Evolutionary conservation across 139 green algal species (phyloP).

Genomic region (Asterochloris erici): DNA sequence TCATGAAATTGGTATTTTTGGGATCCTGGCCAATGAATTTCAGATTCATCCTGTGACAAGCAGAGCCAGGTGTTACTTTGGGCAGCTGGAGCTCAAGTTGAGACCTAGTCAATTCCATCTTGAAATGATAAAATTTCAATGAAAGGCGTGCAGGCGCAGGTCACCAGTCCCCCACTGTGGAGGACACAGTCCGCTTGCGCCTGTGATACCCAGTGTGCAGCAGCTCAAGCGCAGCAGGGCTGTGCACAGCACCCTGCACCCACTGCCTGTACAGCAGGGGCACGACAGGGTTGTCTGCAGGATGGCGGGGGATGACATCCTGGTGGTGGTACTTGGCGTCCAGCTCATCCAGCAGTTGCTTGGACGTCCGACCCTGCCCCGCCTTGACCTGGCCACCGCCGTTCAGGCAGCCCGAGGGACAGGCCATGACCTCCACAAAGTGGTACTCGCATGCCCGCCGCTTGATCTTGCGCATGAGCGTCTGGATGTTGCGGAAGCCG

Average conservation of each 20-base stretch:
- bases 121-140: no score
- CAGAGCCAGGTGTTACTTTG: no score
- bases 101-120: no score
- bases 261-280: constrained; percentile 48
- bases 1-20: no score
- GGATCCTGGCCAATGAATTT: no score
- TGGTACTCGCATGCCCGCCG: constrained; percentile 72
- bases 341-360: constrained; percentile 56
- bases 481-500: constrained; percentile 98
- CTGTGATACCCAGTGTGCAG: constrained; percentile 78
- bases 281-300: constrained; percentile 25
- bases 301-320: constrained; percentile 17
- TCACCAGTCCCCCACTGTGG: constrained; percentile 50
- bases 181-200: constrained; percentile 50
- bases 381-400: constrained; percentile 85
- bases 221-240: constrained; percentile 34
- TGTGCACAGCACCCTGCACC: constrained; percentile 26
- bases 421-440: constrained; percentile 98
- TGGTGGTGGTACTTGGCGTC: constrained; percentile 55
- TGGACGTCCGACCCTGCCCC: constrained; percentile 41
- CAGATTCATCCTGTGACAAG: no score
- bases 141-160: no score
- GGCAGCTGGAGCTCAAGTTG: no score
- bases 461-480: constrained; percentile 87
- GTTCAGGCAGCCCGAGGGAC: constrained; percentile 90